phyloP scores from a whole-genome alignment of 169 alveolate genomes.

The Babesia sp. region DNA sequence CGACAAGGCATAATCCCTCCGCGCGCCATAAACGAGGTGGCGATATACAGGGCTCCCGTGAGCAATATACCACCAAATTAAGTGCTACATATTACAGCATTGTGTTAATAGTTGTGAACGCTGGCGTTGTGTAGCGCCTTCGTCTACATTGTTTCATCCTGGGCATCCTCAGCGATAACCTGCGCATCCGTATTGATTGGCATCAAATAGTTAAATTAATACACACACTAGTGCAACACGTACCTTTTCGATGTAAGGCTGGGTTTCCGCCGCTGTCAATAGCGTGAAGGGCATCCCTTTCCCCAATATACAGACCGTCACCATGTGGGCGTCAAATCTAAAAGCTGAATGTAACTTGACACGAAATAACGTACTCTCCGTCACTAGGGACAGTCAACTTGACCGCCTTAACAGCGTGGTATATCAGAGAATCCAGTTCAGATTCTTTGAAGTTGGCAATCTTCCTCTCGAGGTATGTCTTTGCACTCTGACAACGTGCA shows the following conservation, averaged over 20 bases:
- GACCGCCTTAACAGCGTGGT: constrained; percentile 89
- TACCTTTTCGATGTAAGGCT: constrained; percentile 52
- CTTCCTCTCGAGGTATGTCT: constrained; percentile 95
- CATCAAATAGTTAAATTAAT: background rate
- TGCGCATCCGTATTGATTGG: background rate
- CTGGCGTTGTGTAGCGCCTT: background rate
- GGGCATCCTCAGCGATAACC: constrained; percentile 50
- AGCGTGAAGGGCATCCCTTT: constrained; percentile 73
- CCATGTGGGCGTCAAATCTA: constrained; percentile 81
- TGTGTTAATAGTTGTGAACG: background rate
- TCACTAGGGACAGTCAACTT: constrained; percentile 88
- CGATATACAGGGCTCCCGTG: background rate
- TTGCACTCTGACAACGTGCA: constrained; percentile 95
- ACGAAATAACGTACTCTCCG: constrained; percentile 71
- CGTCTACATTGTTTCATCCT: constrained; percentile 10
- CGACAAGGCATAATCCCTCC: background rate
- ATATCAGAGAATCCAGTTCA: constrained; percentile 77
- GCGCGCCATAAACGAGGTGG: background rate
- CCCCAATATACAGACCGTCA: constrained; percentile 85
- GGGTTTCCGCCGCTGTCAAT: constrained; percentile 28
- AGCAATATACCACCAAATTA: background rate
- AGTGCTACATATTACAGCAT: background rate
- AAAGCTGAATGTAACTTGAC: background rate
- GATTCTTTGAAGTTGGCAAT: constrained; percentile 81
- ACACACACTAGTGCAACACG: background rate